phyloP scores from a whole-genome alignment of 2,329 filamentous ascomycete genomes.

The Graphium sp. region DNA sequence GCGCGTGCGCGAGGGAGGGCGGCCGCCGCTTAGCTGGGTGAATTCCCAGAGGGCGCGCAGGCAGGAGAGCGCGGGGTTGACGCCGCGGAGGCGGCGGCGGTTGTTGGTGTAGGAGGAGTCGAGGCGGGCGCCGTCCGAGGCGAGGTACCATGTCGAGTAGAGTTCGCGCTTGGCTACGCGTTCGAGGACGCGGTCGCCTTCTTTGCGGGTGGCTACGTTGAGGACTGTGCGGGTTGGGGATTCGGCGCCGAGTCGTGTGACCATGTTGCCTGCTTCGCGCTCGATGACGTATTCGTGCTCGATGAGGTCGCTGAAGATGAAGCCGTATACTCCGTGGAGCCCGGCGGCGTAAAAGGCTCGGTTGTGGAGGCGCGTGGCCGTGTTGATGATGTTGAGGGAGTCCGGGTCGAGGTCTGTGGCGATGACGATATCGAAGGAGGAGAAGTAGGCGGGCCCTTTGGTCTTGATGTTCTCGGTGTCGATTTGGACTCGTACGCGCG shows the following conservation, averaged over 20 bases:
- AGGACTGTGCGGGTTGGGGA: conserved; percentile 64
- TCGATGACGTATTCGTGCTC: conserved; percentile 81
- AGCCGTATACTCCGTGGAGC: conserved; percentile 82
- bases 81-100: conserved; percentile 51
- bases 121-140: conserved; percentile 59
- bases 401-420: conserved; percentile 72
- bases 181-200: conserved; percentile 55
- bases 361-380: conserved; percentile 60
- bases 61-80: conserved; percentile 74
- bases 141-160: conserved; percentile 79
- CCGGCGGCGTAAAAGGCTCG: conserved; percentile 80
- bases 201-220: conserved; percentile 51
- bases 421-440: conserved; percentile 69
- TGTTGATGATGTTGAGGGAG: conserved; percentile 66
- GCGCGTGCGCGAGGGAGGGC: conserved; percentile 32
- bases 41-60: conserved; percentile 86
- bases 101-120: conserved; percentile 50
- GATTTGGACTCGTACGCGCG: conserved; percentile 60
- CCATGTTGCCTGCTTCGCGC: conserved; percentile 63
- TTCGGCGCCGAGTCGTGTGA: conserved; percentile 45
- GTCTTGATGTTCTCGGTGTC: conserved; percentile 50
- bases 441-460: conserved; percentile 61
- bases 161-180: conserved; percentile 81
- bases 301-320: conserved; percentile 86
- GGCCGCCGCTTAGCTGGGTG: conserved; percentile 6